These are phyloP conservation scores for Aspergillus quadrilineatus DNA, from an alignment of 2,329 filamentous ascomycete species.

Conservation along the genomic window DNA sequence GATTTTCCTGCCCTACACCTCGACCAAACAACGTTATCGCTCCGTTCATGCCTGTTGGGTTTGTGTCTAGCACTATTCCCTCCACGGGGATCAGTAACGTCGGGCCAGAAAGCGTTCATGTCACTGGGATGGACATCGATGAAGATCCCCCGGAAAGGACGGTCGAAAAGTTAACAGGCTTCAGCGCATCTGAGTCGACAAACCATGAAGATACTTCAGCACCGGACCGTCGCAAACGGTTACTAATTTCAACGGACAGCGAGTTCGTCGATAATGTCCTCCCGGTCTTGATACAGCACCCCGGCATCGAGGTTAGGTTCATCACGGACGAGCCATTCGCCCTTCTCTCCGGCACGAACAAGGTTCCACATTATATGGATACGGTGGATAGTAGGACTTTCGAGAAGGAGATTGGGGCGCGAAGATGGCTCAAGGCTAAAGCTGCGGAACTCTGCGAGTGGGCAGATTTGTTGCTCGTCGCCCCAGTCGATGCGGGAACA, in stretches of 20 bases:
- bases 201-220: constrained; percentile 5
- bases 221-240: constrained; percentile 19
- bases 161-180: constrained; percentile 14
- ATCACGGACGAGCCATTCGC: constrained; percentile 42
- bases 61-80: constrained; percentile 6
- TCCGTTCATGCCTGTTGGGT: constrained; percentile 17
- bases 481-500: constrained; percentile 79
- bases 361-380: constrained; percentile 43
- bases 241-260: constrained; percentile 35
- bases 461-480: constrained; percentile 82
- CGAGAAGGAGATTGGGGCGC: constrained; percentile 38
- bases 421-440: constrained; percentile 44
- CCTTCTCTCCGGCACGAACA: constrained; percentile 37
- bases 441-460: constrained; percentile 70
- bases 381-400: constrained; percentile 40
- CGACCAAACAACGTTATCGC: not conserved
- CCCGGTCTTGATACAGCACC: constrained; percentile 38
- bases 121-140: constrained; percentile 31
- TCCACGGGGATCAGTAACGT: constrained; percentile 6
- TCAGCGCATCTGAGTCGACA: not conserved
- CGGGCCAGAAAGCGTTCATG: constrained; percentile 16
- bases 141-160: constrained; percentile 20
- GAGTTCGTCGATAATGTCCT: constrained; percentile 41
- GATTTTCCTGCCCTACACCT: not conserved
- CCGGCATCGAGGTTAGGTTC: constrained; percentile 42